These are phyloP conservation scores for Boletus reticuloceps DNA, from an alignment of 768 basidiomycete species.

Conservation along the genomic window DNA sequence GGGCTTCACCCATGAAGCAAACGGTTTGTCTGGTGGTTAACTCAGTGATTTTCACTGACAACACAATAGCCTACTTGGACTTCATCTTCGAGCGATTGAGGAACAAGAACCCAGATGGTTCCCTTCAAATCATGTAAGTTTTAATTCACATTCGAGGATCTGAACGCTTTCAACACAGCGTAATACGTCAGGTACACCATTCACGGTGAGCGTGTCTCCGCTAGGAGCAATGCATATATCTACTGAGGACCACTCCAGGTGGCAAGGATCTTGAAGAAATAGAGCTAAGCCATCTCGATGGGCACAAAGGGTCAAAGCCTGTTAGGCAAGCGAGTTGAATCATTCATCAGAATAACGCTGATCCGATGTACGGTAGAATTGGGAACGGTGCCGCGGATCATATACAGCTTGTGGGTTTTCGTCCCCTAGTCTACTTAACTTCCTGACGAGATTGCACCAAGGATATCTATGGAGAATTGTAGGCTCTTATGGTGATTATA, in stretches of 20 bases:
- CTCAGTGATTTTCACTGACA: not conserved
- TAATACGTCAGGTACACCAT: constrained; percentile 67
- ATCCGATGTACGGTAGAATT: constrained; percentile 44
- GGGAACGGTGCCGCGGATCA: constrained; percentile 97
- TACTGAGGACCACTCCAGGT: constrained; percentile 34
- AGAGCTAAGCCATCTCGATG: constrained; percentile 84
- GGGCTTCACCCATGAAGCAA: constrained; percentile 92
- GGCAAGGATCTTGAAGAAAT: constrained; percentile 80
- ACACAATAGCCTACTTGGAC: constrained; percentile 71
- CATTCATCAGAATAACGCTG: not conserved
- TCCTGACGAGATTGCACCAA: constrained; percentile 27
- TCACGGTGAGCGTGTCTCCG: constrained; percentile 51
- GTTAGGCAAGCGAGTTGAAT: constrained; percentile 47
- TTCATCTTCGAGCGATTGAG: constrained; percentile 85
- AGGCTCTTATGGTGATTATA: not conserved
- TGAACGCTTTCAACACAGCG: not conserved
- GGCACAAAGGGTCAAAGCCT: constrained; percentile 81
- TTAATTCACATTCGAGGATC: not conserved
- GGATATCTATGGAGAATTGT: constrained; percentile 98
- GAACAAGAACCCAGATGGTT: constrained; percentile 85
- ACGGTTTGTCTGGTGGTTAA: constrained; percentile 46
- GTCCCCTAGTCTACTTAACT: not conserved
- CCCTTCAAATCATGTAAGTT: constrained; percentile 84
- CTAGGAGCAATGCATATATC: not conserved
- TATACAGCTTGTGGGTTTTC: constrained; percentile 65